phyloP scores from a whole-genome alignment of 2,329 filamentous ascomycete genomes.

The Orbilia javanica region DNA sequence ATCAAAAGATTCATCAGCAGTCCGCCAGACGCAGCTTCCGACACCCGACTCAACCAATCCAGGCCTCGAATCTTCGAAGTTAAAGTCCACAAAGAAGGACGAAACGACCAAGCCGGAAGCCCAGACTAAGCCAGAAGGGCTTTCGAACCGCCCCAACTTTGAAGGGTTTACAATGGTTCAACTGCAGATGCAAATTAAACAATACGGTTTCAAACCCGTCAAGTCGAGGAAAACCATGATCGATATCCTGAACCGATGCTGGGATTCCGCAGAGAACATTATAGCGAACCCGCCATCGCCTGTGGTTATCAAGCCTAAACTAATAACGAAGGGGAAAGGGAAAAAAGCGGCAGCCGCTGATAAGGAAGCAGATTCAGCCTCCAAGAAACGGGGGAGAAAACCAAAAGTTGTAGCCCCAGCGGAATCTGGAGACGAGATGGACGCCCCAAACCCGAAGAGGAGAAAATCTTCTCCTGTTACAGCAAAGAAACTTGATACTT shows the following conservation, averaged over 20 bases:
- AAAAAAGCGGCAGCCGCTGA: constrained; percentile 22
- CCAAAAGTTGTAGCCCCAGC: constrained; percentile 19
- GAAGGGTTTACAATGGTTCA: constrained; percentile 53
- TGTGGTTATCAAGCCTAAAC: not conserved
- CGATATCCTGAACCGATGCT: constrained; percentile 47
- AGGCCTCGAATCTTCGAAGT: not conserved
- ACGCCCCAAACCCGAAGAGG: constrained; percentile 29
- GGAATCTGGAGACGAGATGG: not conserved
- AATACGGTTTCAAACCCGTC: constrained; percentile 54
- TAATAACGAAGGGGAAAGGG: constrained; percentile 2
- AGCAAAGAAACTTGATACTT: constrained; percentile 6
- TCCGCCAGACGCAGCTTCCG: constrained; percentile 24
- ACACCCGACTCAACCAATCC: constrained; percentile 14
- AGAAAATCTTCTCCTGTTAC: constrained; percentile 21
- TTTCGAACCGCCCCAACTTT: constrained; percentile 44
- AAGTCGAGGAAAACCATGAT: constrained; percentile 57
- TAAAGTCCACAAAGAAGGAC: not conserved
- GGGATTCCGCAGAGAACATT: constrained; percentile 42
- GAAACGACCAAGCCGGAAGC: not conserved
- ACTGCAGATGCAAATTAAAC: constrained; percentile 39
- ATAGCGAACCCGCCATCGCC: constrained; percentile 12
- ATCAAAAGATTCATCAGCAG: not conserved
- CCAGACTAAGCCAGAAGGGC: not conserved
- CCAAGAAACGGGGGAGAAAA: constrained; percentile 49
- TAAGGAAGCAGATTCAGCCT: not conserved